Percentiles rank a stretch among this genome's conserved stretches.
phyloP scores from a whole-genome alignment of 441 rosid genomes.

The Mallotus repandus region DNA sequence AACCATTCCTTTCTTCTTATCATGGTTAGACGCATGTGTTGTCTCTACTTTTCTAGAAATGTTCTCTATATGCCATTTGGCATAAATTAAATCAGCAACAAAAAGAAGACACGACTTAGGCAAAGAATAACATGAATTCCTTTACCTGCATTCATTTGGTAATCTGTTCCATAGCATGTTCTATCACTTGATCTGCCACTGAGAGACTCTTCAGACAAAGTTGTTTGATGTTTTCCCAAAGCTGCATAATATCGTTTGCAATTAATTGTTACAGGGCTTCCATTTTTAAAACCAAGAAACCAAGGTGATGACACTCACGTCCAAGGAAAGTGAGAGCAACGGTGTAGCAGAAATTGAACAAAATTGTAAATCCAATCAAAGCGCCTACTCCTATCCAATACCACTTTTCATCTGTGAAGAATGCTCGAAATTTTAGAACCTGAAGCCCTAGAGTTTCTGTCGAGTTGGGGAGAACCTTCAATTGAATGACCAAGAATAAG shows the following conservation, averaged over 20 bases:
- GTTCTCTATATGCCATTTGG: conserved; percentile 12
- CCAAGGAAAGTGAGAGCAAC: conserved; percentile 56
- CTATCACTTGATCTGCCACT: conserved; percentile 2
- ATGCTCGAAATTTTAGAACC: conserved; percentile 51
- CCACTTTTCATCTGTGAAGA: conserved; percentile 53
- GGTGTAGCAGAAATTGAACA: conserved; percentile 50
- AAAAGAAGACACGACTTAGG: no score
- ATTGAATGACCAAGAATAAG: neutral
- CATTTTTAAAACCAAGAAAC: neutral
- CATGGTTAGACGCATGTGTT: conserved; percentile 18
- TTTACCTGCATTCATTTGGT: conserved; percentile 21
- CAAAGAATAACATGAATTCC: neutral
- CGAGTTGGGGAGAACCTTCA: conserved; percentile 26
- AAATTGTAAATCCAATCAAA: conserved; percentile 40
- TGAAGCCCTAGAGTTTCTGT: conserved; percentile 42
- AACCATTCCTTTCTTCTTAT: conserved; percentile 69
- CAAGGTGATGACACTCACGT: conserved; percentile 38
- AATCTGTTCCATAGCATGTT: conserved; percentile 20
- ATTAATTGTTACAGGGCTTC: neutral
- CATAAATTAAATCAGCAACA: neutral
- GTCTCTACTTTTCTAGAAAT: neutral
- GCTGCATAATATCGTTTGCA: conserved; percentile 37
- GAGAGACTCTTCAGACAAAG: conserved; percentile 41
- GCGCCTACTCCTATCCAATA: conserved; percentile 77
- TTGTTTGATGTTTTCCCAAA: conserved; percentile 53